Base-by-base conservation (phyloP, 352 stramenopile genomes). In the Phytophthora rubi region DNA sequence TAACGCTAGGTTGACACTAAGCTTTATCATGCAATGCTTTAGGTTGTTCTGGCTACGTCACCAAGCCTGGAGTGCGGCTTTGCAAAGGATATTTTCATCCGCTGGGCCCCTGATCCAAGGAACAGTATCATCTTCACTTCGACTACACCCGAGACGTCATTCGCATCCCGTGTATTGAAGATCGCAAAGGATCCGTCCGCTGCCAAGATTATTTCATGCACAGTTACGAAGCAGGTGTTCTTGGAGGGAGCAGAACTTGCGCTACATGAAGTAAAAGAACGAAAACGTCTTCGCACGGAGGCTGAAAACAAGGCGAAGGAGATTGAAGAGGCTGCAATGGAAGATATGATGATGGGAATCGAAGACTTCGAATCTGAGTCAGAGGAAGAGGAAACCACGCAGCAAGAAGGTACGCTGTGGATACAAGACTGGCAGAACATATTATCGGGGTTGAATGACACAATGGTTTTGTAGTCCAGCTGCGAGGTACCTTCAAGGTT, bases 271-370 rank as follows among this genome's bases (percentile, higher is more conserved):
- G 90, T 91, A 28, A 97, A 97, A 68, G 90, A 97, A 59, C 79
- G 90, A 7, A 90, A 92, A 56, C 77, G 88, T 13, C 77, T 95
- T 57, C 89, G 88, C 4, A 82, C 92, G 6, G 90, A 97, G 58
- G 90, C 88, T 8, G 90, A 97, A 68, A 87, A 89, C 75, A 96
- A 95, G 55, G 90, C 90, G 6, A 95, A 96, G 65, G 88, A 97
- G 57, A 86, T 96, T 48, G 90, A 95, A 55, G 90, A 96, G 58
- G 90, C 90, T 54, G 90, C 88, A 37, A 96, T 97, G 88, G 88
- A 97, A 67, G 90, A 97, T 65, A 96, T 97, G 87, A 95, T 97
- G 88, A 92, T 96, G 85, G 87, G 85, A 28, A 95, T 97, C 39
- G 90, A 93, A 75, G 90, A 97, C 74, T 97, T 94, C 57, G 89